Base-by-base conservation (phyloP, 768 basidiomycete genomes). In the Lactarius sp. region DNA sequence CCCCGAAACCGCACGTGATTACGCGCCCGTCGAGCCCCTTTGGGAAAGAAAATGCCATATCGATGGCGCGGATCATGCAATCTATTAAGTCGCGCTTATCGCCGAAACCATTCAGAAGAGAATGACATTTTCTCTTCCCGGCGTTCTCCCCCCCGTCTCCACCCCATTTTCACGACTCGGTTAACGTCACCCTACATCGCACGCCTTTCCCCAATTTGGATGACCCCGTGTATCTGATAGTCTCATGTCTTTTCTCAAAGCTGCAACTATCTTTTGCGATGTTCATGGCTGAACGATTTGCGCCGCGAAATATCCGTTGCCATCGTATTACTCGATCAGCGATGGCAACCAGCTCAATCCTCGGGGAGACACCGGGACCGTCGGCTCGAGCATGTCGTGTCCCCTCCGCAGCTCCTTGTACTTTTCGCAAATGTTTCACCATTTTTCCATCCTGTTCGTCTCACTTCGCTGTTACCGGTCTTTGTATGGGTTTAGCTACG, bases 11-110 rank as follows among this genome's bases (percentile, higher is more conserved):
- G 27, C 64, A 65, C 64, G 64, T 65, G 64, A 65, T 60, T 39
- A 18, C 47, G 18, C 49, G 64, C 64, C 52, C 42, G 50, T 33
- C 39, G 41, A 56, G 46, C 54, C 13, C 42, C 34, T 39, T 65
- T 49, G 36, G 64, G 64, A 52, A 60, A 51, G 37, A 22, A 42
- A 37, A 56, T 22, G 42, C 64, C 59, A 44, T 52, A 56, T 56
- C 59, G 59, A 60, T 52, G 64, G 64, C 59, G 64, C 64, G 63
- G 63, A 64, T 64, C 63, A 64, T 60, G 22, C 63, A 51, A 60
- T 51, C 58, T 16, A 41, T 55, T 51, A 47, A 55, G 53, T 64
- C 54, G 55, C 59, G 54, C 41, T 60, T 65, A 56, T 60, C 64
- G 50, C 64, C 59, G 49, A 59, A 49, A 47, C 34, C 37, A 9